Conservation (phyloP, 225 moss, liverwort and hornwort genomes). For the Polytrichum formosum region DNA sequence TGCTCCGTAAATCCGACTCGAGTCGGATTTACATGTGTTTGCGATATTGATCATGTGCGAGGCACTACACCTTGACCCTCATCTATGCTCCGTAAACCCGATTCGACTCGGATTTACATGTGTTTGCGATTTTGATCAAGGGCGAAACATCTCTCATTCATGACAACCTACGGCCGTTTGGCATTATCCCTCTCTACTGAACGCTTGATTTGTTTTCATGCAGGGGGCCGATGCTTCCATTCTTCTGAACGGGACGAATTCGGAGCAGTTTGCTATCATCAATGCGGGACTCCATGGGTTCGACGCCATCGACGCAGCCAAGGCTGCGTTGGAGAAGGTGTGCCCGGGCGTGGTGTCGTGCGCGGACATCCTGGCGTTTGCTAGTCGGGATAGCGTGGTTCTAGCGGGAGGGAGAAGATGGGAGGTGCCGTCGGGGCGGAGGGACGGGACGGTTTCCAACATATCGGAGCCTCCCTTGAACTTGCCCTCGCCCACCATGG, state of each 20-base stretch:
- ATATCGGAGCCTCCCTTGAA: slow-evolving; percentile 14
- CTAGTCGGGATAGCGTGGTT: slow-evolving; percentile 25
- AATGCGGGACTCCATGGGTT: slow-evolving; percentile 20
- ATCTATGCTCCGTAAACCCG: too few species aligned
- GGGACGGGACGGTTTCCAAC: slow-evolving; percentile 20
- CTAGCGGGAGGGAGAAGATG: slow-evolving; percentile 27
- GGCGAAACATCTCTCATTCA: too few species aligned
- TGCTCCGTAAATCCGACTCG: too few species aligned
- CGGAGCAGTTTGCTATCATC: slow-evolving; percentile 7
- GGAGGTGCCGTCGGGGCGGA: slow-evolving; percentile 25
- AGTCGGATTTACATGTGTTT: too few species aligned
- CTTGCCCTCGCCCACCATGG: slow-evolving; percentile 10
- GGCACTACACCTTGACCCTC: too few species aligned
- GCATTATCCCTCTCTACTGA: too few species aligned
- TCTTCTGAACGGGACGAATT: slow-evolving; percentile 11
- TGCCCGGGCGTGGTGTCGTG: slow-evolving; percentile 27
- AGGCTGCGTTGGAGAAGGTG: slow-evolving; percentile 16
- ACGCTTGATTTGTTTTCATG: neutral
- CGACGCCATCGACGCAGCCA: slow-evolving; percentile 21
- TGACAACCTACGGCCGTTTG: too few species aligned
- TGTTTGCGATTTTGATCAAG: neutral
- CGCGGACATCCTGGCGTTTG: slow-evolving; percentile 36
- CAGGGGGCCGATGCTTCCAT: slow-evolving; percentile 40
- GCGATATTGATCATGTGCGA: too few species aligned
- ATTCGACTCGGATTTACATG: too few species aligned